A percentile compares a stretch with the other conserved stretches of the same genome.
Conservation (phyloP, 148 eudicot genomes). For the Vaccinium myrtillus region DNA sequence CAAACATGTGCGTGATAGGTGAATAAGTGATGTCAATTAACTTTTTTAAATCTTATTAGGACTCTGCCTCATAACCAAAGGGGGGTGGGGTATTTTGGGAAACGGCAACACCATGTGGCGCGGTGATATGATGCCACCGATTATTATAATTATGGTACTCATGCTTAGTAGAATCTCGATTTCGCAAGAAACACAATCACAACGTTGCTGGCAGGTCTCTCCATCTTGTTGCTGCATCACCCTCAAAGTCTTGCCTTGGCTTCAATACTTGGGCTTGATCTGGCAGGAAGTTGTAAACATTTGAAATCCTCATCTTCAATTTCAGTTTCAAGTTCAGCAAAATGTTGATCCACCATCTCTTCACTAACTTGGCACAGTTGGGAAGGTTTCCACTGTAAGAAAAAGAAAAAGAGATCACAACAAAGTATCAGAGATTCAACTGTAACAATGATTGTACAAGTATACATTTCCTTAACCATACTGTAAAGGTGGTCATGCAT, state of each 20-base stretch:
- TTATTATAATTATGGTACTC: not conserved
- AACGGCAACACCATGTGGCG: not conserved
- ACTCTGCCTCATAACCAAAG: not conserved
- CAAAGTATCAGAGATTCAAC: not conserved
- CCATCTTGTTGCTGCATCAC: not conserved
- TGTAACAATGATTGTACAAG: not conserved
- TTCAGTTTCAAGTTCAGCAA: not conserved
- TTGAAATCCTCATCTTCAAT: conserved; percentile 8
- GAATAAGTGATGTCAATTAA: too few species aligned
- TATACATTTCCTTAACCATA: not conserved
- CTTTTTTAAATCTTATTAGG: too few species aligned
- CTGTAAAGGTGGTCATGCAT: not conserved
- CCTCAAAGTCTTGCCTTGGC: conserved; percentile 8
- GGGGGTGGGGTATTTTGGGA: too few species aligned
- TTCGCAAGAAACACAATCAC: not conserved
- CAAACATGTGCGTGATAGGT: too few species aligned
- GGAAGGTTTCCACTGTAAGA: conserved; percentile 14
- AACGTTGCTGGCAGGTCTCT: not conserved
- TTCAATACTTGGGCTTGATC: not conserved
- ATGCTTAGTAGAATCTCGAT: not conserved
- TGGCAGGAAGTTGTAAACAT: not conserved
- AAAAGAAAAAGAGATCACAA: not conserved
- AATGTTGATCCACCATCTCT: conserved; percentile 15
- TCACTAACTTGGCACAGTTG: conserved; percentile 14
- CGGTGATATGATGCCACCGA: not conserved